Evolutionary conservation across 2,329 filamentous ascomycete genomes (phyloP).

Genomic region (Dothideomycetes sp.): DNA sequence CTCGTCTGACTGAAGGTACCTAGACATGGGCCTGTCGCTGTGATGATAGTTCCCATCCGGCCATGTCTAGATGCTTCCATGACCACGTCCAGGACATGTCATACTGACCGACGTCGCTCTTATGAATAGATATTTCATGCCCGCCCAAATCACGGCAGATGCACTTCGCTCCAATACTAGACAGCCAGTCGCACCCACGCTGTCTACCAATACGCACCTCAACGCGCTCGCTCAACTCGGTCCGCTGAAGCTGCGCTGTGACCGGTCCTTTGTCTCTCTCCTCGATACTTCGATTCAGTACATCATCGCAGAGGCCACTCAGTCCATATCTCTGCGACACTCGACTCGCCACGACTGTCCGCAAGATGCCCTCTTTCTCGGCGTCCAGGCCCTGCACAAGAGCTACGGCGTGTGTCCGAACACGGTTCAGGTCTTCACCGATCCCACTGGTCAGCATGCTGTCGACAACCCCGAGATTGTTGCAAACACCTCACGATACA

Average conservation of each 20-base stretch:
- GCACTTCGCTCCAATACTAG: neutral
- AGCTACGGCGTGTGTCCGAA: constrained; percentile 22
- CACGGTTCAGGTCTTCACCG: constrained; percentile 19
- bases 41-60: neutral
- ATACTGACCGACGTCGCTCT: neutral
- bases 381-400: constrained; percentile 15
- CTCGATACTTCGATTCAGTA: constrained; percentile 24
- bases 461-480: constrained; percentile 15
- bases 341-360: constrained; percentile 8
- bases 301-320: constrained; percentile 27
- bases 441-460: constrained; percentile 15
- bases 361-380: constrained; percentile 22
- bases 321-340: constrained; percentile 15
- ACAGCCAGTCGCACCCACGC: neutral
- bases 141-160: constrained; percentile 4
- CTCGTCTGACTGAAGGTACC: too few species aligned
- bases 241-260: constrained; percentile 20
- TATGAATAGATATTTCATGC: constrained; percentile 1
- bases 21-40: neutral
- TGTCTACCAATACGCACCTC: constrained; percentile 2
- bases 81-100: too few species aligned
- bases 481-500: constrained; percentile 21
- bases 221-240: constrained; percentile 22
- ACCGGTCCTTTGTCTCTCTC: constrained; percentile 25
- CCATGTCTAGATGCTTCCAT: too few species aligned